Percentiles rank a stretch among this genome's conserved stretches.
Conservation (phyloP, 2,329 filamentous ascomycete species). For the Stemphylium vesicarium region DNA sequence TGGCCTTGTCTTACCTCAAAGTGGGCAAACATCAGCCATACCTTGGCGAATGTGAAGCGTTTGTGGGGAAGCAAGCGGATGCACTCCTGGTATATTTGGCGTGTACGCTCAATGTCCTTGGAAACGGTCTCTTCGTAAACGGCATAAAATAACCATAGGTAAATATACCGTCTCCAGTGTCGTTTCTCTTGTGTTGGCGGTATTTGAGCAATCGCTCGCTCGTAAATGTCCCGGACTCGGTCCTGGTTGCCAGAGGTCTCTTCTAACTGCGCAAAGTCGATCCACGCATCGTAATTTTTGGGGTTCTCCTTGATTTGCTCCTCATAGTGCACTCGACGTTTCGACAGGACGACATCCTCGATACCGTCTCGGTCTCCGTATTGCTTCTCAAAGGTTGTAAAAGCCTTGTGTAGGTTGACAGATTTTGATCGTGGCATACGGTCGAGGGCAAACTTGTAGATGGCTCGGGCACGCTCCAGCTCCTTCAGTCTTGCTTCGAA, state of each 20-base stretch:
- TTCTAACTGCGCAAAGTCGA: conserved; percentile 91
- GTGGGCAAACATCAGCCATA: conserved; percentile 92
- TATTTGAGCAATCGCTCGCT: conserved; percentile 92
- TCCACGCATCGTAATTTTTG: conserved; percentile 97
- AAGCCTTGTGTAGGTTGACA: conserved; percentile 84
- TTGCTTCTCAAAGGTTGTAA: conserved; percentile 98
- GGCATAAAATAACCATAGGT: conserved; percentile 97
- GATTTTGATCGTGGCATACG: conserved; percentile 88
- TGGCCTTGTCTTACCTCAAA: conserved; percentile 91
- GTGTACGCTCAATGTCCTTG: conserved; percentile 76
- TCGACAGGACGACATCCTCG: conserved; percentile 94
- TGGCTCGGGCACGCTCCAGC: conserved; percentile 88
- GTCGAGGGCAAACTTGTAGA: conserved; percentile 96
- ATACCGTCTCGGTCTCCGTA: conserved; percentile 93
- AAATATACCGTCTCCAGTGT: conserved; percentile 96
- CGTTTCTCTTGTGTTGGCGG: conserved; percentile 96
- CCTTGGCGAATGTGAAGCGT: conserved; percentile 95
- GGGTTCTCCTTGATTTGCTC: conserved; percentile 92
- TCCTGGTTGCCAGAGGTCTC: conserved; percentile 83
- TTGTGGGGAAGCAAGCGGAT: conserved; percentile 90
- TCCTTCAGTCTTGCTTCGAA: conserved; percentile 96
- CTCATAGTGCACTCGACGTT: conserved; percentile 91
- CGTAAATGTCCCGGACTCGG: conserved; percentile 88
- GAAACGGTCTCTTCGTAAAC: conserved; percentile 91
- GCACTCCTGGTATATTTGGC: conserved; percentile 90